Percentiles rank a stretch among this genome's conserved stretches.
Conservation (phyloP, 495 filamentous ascomycete genomes). For the Aspergillus avenaceus region DNA sequence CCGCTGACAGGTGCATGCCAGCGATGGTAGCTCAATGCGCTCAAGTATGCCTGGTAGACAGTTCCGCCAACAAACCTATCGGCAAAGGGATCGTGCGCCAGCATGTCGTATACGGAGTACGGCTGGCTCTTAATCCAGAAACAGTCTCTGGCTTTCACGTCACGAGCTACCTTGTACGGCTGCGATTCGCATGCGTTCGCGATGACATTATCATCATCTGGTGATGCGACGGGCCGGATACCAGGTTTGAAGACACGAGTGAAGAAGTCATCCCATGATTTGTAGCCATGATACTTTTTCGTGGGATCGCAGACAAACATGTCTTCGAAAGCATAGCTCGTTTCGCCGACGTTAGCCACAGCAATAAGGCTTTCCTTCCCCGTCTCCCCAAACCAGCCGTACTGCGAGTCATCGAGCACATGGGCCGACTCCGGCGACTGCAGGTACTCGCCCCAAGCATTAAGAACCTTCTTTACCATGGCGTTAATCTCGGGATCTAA, state of each 20-base stretch:
- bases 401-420: constrained; percentile 44
- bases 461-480: constrained; percentile 64
- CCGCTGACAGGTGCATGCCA: constrained; percentile 66
- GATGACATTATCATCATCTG: constrained; percentile 45
- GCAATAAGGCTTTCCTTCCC: constrained; percentile 21
- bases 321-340: constrained; percentile 11
- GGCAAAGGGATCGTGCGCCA: constrained; percentile 47
- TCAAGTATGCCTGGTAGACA: constrained; percentile 65
- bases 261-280: constrained; percentile 77
- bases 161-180: constrained; percentile 23
- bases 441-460: constrained; percentile 63
- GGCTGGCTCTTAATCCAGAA: constrained; percentile 39
- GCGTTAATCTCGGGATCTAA: constrained; percentile 62
- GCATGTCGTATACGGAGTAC: constrained; percentile 47
- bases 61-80: constrained; percentile 55
- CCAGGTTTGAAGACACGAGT: constrained; percentile 52
- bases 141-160: constrained; percentile 33
- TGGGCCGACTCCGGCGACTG: constrained; percentile 51
- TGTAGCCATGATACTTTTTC: constrained; percentile 45
- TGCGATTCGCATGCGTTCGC: constrained; percentile 64
- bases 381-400: constrained; percentile 60
- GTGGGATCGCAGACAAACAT: constrained; percentile 18
- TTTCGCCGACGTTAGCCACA: constrained; percentile 22
- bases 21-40: constrained; percentile 62
- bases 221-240: constrained; percentile 55